A percentile compares a stretch with the other conserved stretches of the same genome.
Evolutionary conservation across 192 early-diverging fungal species (phyloP).

Genomic region (Glomus cerebriforme): DNA sequence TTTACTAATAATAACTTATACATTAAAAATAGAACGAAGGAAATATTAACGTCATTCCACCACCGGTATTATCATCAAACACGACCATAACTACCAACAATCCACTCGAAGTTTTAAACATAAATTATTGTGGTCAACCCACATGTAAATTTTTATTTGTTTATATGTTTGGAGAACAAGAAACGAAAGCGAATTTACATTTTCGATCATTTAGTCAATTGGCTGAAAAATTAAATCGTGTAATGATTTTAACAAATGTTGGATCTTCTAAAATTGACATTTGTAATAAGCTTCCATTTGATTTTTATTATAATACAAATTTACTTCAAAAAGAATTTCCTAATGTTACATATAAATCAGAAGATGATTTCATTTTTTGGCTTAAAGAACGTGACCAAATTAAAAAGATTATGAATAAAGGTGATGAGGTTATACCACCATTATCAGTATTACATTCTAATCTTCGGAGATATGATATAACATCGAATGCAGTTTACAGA

Average conservation of each 20-base stretch:
- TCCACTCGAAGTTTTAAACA: not conserved
- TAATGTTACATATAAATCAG: not conserved
- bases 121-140: slow-evolving; percentile 3
- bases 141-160: slow-evolving; percentile 21
- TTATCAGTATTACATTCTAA: no score
- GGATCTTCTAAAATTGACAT: not conserved
- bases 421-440: no score
- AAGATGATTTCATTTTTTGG: slow-evolving; percentile 1
- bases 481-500: not conserved
- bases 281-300: not conserved
- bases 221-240: not conserved
- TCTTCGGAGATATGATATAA: no score
- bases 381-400: not conserved
- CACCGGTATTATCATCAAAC: no score
- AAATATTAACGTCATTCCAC: no score
- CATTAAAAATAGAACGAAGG: no score
- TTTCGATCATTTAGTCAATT: not conserved
- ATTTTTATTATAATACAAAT: slow-evolving; percentile 16
- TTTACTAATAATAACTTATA: no score
- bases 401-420: no score
- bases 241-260: slow-evolving; percentile 18
- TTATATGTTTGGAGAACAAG: slow-evolving; percentile 10
- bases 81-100: not conserved
- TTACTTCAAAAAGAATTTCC: not conserved
- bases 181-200: slow-evolving; percentile 12